Conservation (phyloP, 2,329 filamentous ascomycete genomes). For the Eutypa lata region DNA sequence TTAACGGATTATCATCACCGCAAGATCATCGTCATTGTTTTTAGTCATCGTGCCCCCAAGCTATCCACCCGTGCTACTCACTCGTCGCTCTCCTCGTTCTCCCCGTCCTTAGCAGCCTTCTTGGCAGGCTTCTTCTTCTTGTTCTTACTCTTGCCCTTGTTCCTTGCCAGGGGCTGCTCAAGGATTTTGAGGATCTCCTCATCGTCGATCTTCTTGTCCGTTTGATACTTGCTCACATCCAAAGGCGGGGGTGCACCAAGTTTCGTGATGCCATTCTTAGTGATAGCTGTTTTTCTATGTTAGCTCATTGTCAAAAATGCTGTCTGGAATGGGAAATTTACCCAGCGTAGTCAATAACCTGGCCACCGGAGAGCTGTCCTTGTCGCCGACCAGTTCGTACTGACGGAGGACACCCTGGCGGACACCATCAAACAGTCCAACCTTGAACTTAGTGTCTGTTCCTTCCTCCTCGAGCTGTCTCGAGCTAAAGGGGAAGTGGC, state of each 20-base stretch:
- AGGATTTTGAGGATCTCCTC: constrained; percentile 94
- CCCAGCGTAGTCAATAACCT: constrained; percentile 88
- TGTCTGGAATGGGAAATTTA: constrained; percentile 48
- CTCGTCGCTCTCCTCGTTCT: constrained; percentile 16
- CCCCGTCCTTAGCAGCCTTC: constrained; percentile 40
- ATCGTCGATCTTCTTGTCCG: constrained; percentile 96
- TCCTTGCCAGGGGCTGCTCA: constrained; percentile 80
- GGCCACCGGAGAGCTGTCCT: constrained; percentile 81
- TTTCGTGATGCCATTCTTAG: constrained; percentile 93
- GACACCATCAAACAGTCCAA: constrained; percentile 91
- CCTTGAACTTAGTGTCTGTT: constrained; percentile 71
- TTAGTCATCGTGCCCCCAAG: not conserved
- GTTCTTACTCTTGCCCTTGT: constrained; percentile 92
- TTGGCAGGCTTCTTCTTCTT: constrained; percentile 71
- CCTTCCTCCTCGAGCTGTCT: constrained; percentile 96
- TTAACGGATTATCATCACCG: not conserved
- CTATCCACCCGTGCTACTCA: not conserved
- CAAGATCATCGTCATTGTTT: not conserved
- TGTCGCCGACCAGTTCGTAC: constrained; percentile 94
- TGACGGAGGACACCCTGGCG: constrained; percentile 88
- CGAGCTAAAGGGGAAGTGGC: constrained; percentile 95
- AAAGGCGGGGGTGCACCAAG: constrained; percentile 72
- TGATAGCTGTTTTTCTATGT: constrained; percentile 67
- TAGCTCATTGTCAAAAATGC: constrained; percentile 13
- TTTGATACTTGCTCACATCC: constrained; percentile 80